Conservation (phyloP, 768 basidiomycete species). For the Leccinum variicolor region DNA sequence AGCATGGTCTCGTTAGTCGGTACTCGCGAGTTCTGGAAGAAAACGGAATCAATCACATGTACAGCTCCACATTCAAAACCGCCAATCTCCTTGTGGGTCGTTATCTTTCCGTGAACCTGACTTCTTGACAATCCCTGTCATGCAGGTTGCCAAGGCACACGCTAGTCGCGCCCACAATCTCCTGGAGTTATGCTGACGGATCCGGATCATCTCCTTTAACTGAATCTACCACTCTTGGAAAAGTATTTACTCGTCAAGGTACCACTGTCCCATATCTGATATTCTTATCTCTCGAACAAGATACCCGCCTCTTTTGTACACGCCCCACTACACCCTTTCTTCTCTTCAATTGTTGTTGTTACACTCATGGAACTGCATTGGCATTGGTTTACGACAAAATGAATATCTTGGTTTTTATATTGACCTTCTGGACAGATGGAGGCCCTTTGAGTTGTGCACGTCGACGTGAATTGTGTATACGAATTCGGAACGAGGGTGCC, state of each 20-base stretch:
- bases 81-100: constrained; percentile 66
- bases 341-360: neutral
- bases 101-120: constrained; percentile 13
- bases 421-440: neutral
- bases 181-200: constrained; percentile 52
- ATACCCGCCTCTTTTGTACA: constrained; percentile 16
- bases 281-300: constrained; percentile 11
- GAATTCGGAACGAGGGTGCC: neutral
- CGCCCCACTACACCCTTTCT: neutral
- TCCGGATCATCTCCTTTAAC: neutral
- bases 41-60: constrained; percentile 79
- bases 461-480: neutral
- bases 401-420: constrained; percentile 4
- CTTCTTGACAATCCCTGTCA: neutral
- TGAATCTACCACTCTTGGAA: constrained; percentile 2
- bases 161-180: constrained; percentile 55
- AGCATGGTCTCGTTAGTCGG: constrained; percentile 73
- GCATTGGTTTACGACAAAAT: constrained; percentile 3
- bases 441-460: neutral
- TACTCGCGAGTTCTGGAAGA: constrained; percentile 72
- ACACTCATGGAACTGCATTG: neutral
- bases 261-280: neutral
- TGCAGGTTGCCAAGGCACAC: constrained; percentile 55
- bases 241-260: neutral
- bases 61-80: constrained; percentile 79